These are phyloP conservation scores for Umbellularia californica DNA, from an alignment of 164 flowering plant genomes.

Conservation along the genomic window DNA sequence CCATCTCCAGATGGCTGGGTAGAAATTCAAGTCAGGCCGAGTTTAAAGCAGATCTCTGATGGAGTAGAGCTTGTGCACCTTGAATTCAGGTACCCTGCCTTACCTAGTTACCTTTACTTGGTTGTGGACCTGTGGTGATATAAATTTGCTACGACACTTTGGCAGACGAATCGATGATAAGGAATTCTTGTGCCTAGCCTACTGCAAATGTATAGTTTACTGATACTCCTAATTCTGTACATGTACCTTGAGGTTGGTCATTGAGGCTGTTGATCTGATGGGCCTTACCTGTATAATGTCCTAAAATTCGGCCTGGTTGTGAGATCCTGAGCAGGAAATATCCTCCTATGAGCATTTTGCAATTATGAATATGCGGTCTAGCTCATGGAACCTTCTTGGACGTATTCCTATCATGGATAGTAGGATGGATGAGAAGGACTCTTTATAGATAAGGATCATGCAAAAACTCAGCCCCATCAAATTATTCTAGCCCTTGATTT, in stretches of 20 bases:
- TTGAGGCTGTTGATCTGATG: not conserved
- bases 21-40: slow-evolving; percentile 76
- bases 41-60: slow-evolving; percentile 48
- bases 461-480: too few species aligned
- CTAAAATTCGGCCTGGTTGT: not conserved
- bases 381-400: too few species aligned
- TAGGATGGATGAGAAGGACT: too few species aligned
- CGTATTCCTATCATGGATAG: too few species aligned
- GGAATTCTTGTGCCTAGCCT: not conserved
- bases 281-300: not conserved
- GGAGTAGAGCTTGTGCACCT: slow-evolving; percentile 38
- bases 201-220: too few species aligned
- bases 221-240: not conserved
- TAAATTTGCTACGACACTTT: not conserved
- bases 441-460: too few species aligned
- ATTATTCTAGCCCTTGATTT: too few species aligned
- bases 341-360: too few species aligned
- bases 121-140: not conserved
- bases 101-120: not conserved
- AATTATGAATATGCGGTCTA: too few species aligned
- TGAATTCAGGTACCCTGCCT: slow-evolving; percentile 68
- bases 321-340: too few species aligned
- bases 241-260: not conserved
- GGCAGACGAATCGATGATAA: not conserved
- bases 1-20: slow-evolving; percentile 95